These are phyloP conservation scores for Taiwanofungus camphoratus DNA, from an alignment of 1,284 basidiomycete species.

Conservation along the genomic window DNA sequence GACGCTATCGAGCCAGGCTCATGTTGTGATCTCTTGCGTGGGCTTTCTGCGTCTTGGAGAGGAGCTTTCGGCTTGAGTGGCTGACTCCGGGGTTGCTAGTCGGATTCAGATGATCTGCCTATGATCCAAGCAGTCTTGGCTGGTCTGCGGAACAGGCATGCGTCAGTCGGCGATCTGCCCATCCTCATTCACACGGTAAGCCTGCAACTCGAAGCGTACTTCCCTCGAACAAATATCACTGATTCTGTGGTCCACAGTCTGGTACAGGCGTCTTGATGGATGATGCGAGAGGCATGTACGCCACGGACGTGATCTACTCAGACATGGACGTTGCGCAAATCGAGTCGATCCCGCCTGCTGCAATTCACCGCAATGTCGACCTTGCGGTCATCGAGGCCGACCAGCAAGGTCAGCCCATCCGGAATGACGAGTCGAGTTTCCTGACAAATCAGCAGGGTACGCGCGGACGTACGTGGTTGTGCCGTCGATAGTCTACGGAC, in stretches of 20 bases:
- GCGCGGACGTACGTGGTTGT: conserved; percentile 31
- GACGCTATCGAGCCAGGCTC: conserved; percentile 33
- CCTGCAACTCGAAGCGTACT: conserved; percentile 4
- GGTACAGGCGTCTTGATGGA: conserved; percentile 5
- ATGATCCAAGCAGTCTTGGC: conserved; percentile 38
- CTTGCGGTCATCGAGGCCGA: conserved; percentile 27
- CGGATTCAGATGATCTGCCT: conserved; percentile 37
- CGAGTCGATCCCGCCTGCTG: conserved; percentile 25
- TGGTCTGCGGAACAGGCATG: conserved; percentile 38
- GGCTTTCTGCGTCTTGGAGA: conserved; percentile 7
- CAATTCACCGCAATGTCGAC: conserved; percentile 28
- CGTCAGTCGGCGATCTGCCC: conserved; percentile 32
- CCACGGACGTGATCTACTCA: conserved; percentile 23
- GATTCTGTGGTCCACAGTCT: not conserved
- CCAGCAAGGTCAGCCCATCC: conserved; percentile 23
- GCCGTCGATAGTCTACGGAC: conserved; percentile 35
- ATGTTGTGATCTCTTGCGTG: conserved; percentile 43
- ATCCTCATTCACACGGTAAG: conserved; percentile 49
- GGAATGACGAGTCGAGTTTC: not conserved
- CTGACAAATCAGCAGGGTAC: conserved; percentile 26
- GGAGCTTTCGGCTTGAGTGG: not conserved
- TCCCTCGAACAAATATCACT: not conserved
- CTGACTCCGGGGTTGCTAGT: no score
- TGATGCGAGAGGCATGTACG: conserved; percentile 10
- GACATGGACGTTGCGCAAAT: conserved; percentile 28